Conservation (phyloP, 2,329 filamentous ascomycete species). For the Penicillium sp. region DNA sequence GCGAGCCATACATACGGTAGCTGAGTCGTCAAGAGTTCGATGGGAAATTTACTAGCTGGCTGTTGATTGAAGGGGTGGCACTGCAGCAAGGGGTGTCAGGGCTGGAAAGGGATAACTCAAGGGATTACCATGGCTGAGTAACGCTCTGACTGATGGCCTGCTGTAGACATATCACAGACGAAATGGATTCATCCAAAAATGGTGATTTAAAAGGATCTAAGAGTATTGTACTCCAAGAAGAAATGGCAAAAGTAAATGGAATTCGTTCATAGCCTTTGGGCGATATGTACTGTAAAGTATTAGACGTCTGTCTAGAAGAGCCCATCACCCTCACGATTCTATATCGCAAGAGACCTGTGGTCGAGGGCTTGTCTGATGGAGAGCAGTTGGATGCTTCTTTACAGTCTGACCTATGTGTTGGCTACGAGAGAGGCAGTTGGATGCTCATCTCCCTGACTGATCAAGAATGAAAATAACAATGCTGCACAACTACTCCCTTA, state of each 20-base stretch:
- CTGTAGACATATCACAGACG: constrained; percentile 1
- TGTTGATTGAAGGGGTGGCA: not conserved
- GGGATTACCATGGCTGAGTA: constrained; percentile 9
- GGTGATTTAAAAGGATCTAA: not conserved
- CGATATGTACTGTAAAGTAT: constrained; percentile 15
- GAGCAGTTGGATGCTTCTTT: constrained; percentile 52
- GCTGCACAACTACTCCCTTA: constrained; percentile 41
- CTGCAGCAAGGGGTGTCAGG: constrained; percentile 14
- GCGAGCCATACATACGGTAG: not conserved
- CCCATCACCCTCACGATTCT: constrained; percentile 27
- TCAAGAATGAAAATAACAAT: constrained; percentile 38
- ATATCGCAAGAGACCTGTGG: constrained; percentile 10
- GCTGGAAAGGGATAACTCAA: constrained; percentile 19
- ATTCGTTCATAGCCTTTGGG: constrained; percentile 5
- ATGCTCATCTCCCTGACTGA: constrained; percentile 48
- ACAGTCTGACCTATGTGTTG: constrained; percentile 41
- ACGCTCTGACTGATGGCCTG: not conserved
- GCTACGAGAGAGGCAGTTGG: constrained; percentile 46
- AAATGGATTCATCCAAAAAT: constrained; percentile 7
- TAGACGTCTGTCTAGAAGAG: constrained; percentile 16
- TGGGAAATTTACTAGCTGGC: not conserved
- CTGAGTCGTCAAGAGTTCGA: not conserved
- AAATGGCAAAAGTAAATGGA: not conserved
- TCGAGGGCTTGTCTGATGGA: constrained; percentile 40
- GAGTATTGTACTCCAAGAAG: not conserved